Percentiles rank a stretch among this genome's conserved stretches.
These are phyloP conservation scores for Colletotrichum liaoningense DNA, from an alignment of 2,329 filamentous ascomycete species.

Conservation along the genomic window DNA sequence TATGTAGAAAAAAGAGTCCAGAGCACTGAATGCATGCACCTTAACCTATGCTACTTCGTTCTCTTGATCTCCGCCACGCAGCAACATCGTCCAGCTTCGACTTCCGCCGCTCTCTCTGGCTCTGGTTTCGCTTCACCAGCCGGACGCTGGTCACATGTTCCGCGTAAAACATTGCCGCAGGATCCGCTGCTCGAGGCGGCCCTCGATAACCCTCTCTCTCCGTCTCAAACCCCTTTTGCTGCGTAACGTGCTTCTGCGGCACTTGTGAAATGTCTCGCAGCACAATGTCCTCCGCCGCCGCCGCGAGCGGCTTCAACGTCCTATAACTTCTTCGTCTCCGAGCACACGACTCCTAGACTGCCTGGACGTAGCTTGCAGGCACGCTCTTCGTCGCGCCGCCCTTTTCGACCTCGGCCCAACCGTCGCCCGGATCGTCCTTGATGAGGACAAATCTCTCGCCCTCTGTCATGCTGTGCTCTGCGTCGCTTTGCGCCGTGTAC, in stretches of 20 bases:
- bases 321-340: not conserved
- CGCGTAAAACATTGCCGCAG: not conserved
- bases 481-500: conserved; percentile 86
- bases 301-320: not conserved
- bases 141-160: conserved; percentile 34
- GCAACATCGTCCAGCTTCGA: conserved; percentile 10
- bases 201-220: not conserved
- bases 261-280: not conserved
- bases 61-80: not conserved
- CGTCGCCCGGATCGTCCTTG: conserved; percentile 88
- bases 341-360: conserved; percentile 61
- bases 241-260: not conserved
- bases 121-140: conserved; percentile 33
- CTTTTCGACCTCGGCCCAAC: conserved; percentile 97
- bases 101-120: conserved; percentile 33
- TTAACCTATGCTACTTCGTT: conserved; percentile 28
- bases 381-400: conserved; percentile 89
- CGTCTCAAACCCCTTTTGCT: not conserved
- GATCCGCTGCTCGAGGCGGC: not conserved
- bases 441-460: conserved; percentile 93
- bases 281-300: not conserved
- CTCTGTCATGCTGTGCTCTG: conserved; percentile 90
- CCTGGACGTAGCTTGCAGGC: conserved; percentile 91
- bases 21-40: conserved; percentile 18
- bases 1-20: not conserved